Evolutionary conservation across 495 filamentous ascomycete genomes (phyloP), one percentile per base, ranked within the genome.

Genomic region (Melanomma pulvis-pyrius): DNA sequence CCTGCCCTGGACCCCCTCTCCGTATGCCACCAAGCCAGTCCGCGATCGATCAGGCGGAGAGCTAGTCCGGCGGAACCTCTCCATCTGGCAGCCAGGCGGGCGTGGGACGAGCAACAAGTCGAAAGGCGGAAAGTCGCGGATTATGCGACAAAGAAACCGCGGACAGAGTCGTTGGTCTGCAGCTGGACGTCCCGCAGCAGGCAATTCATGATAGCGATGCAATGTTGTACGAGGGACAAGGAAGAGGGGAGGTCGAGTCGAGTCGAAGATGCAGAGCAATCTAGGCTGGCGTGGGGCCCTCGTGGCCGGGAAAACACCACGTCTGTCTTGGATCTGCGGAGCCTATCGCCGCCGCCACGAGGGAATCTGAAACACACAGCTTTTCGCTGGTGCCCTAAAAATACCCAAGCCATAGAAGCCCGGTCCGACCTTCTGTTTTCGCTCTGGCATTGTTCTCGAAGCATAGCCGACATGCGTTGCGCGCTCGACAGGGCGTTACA

Each of bases 21-120:
- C 39, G 28, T n/a, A 9, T 9, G 51, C 32, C 34, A 19, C n/a
- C 30, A 13, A 2, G 8, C 4, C 21, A 50, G 21, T n/a, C 25
- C 48, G 48, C 48, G 21, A 21, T 15, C 30, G 25, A 22, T 25
- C 44, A 15, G 59, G 47, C 30, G 47, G 59, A 29, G 59, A 61
- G 47, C 30, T 55, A 34, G 29, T 54, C 50, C 28, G 50, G n/a
- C 61, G 61, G 26, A 63, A 56, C 21, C 32, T 53, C 51, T 63
- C 61, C 61, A 63, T 63, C 47, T 24, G 48, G 36, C 24, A 22
- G 17, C 26, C n/a, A 25, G 11, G 53, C 17, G 22, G 50, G 30
- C 21, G n/a, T 15, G 6, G 36, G 54, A 25, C 21, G 22, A 19
- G 24, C 24, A 47, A 32, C 12, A 1, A 4, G 1, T 17, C 30